Conservation (phyloP, 1,139 yeast genomes). For the Kurtzmaniella natalensis region DNA sequence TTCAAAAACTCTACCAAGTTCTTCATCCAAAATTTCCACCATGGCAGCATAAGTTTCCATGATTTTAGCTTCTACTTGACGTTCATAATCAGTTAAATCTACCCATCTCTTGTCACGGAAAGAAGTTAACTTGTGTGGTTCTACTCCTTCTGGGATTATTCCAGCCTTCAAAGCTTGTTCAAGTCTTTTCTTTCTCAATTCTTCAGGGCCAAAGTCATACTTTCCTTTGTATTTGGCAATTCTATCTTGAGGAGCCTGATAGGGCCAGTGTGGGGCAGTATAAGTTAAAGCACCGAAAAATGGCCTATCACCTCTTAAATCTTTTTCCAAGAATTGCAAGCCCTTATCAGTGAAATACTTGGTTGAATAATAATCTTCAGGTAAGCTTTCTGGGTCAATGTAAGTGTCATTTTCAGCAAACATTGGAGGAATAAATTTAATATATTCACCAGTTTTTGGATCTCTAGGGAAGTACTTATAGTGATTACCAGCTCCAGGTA, state of each 20-base stretch:
- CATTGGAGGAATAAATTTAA: conserved; percentile 29
- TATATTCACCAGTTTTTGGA: conserved; percentile 16
- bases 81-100: conserved; percentile 32
- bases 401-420: conserved; percentile 33
- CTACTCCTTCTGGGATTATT: conserved; percentile 36
- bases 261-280: conserved; percentile 64
- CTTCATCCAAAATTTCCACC: conserved; percentile 51
- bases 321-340: conserved; percentile 29
- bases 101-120: conserved; percentile 37
- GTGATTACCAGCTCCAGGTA: conserved; percentile 60
- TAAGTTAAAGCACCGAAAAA: conserved; percentile 51
- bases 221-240: conserved; percentile 45
- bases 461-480: conserved; percentile 43
- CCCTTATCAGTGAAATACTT: conserved; percentile 42
- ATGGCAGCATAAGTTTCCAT: conserved; percentile 59
- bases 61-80: conserved; percentile 32
- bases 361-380: conserved; percentile 47
- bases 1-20: conserved; percentile 44
- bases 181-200: conserved; percentile 35
- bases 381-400: conserved; percentile 33
- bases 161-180: conserved; percentile 39
- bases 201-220: conserved; percentile 48
- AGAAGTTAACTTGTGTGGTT: conserved; percentile 44
- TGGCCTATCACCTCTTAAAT: conserved; percentile 35
- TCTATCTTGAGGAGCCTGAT: conserved; percentile 48